Evolutionary conservation across 192 early-diverging fungal species (phyloP), one percentile per base, ranked within the genome.

Genomic region (Lobulomyces angularis): DNA sequence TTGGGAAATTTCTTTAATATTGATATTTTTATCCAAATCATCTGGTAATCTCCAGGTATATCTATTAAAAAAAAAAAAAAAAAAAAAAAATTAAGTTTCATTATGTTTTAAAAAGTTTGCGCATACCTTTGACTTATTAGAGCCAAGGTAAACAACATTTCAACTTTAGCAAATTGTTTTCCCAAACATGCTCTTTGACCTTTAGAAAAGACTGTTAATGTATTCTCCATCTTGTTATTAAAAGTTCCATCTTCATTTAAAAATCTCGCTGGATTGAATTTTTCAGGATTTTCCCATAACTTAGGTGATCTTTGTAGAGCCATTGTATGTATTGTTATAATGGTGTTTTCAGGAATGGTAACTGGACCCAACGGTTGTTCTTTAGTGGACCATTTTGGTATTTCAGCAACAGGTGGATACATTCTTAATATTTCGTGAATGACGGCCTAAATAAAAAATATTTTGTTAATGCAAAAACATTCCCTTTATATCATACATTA

Each of bases 371-470:
- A 33, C 20, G 28, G 29, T 19, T 23, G 25, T n/a, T 55, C 27
- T 19, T 2, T 41, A 16, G 45, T 21, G 1, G 46, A 45, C 23
- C 17, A 53, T 38, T 58, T 57, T 27, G 60, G 60, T 26, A 62
- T 44, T 5, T 5, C 39, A 16, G 31, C 9, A 25, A 59, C 56
- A 9, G 48, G 50, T 7, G 61, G 56, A 30, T 32, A 52, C 34
- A 45, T n/a, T 2, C 61, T 46, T 22, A 64, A 41, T 5, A 49
- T 48, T 51, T 64, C 61, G 40, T 64, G 58, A 55, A 64, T 53
- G 25, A 55, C 23, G 3, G 61, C 56, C 51, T 55, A 30, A 18
- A 1, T 22, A 5, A 9, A 23, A 14, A 17, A 8, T n/a, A n/a
- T n/a, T n/a, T n/a, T 11, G n/a, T 44, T 7, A 24, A 20, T 8